phyloP scores from a whole-genome alignment of 768 basidiomycete genomes.

The Crucibulum laeve region DNA sequence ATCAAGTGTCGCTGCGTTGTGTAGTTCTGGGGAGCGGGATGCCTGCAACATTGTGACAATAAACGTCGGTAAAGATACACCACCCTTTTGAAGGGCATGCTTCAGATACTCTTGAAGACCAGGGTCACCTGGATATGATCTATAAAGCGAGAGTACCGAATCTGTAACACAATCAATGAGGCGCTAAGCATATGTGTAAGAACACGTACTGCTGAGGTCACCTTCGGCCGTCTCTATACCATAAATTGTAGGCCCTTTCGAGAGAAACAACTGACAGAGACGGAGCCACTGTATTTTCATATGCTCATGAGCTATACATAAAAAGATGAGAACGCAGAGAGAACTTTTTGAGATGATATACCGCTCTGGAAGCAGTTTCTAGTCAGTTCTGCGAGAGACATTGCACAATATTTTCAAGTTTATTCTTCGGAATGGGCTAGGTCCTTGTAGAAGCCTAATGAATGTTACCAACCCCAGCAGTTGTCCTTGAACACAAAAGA shows the following conservation, averaged over 20 bases:
- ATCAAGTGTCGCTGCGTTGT: conserved; percentile 62
- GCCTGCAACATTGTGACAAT: conserved; percentile 70
- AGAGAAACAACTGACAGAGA: conserved; percentile 58
- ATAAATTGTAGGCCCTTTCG: conserved; percentile 38
- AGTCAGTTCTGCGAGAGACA: conserved; percentile 69
- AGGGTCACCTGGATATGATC: conserved; percentile 67
- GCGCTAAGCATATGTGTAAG: conserved; percentile 3
- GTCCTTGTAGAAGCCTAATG: neutral
- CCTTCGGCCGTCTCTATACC: conserved; percentile 27
- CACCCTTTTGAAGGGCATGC: conserved; percentile 51
- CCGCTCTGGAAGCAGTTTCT: conserved; percentile 74
- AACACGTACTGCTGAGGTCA: conserved; percentile 55
- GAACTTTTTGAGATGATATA: conserved; percentile 52
- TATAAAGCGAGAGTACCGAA: conserved; percentile 63
- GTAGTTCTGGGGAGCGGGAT: conserved; percentile 59
- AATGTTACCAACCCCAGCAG: too few relatives aligned
- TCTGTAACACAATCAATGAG: conserved; percentile 31
- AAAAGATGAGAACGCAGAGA: neutral
- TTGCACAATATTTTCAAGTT: conserved; percentile 14
- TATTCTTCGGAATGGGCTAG: neutral
- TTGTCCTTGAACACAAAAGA: too few relatives aligned
- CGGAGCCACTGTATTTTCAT: conserved; percentile 52
- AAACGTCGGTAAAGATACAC: too few relatives aligned
- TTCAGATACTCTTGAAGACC: conserved; percentile 64
- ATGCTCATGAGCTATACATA: neutral